Percentiles rank a stretch among this genome's conserved stretches.
phyloP scores from a whole-genome alignment of 441 rosid genomes.

The Aleurites moluccanus region DNA sequence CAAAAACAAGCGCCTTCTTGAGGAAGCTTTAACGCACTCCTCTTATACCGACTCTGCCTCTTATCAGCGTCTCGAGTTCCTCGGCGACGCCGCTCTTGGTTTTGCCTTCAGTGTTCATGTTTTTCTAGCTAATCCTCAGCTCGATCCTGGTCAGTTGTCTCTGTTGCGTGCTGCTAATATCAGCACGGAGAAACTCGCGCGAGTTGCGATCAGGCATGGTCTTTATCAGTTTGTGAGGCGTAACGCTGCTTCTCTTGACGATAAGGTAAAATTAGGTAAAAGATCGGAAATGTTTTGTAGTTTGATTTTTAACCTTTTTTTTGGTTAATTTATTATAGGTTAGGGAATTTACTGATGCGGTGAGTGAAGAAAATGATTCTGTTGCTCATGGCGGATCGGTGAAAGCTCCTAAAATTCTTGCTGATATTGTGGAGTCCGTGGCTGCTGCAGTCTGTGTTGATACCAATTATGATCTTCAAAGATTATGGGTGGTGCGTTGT shows the following conservation, averaged over 20 bases:
- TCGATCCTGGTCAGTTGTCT: constrained; percentile 56
- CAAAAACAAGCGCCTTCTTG: constrained; percentile 41
- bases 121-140: constrained; percentile 47
- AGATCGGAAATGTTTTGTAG: background rate
- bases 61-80: constrained; percentile 74
- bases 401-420: constrained; percentile 83
- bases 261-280: constrained; percentile 37
- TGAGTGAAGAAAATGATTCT: constrained; percentile 48
- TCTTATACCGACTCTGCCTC: constrained; percentile 41
- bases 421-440: constrained; percentile 80
- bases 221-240: constrained; percentile 47
- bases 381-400: constrained; percentile 58
- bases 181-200: constrained; percentile 83
- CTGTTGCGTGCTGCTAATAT: constrained; percentile 60
- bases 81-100: constrained; percentile 70
- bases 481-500: constrained; percentile 66
- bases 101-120: constrained; percentile 48
- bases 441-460: constrained; percentile 78
- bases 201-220: constrained; percentile 57
- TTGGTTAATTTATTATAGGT: constrained; percentile 38
- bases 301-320: background rate
- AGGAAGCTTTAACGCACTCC: constrained; percentile 69
- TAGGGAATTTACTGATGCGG: constrained; percentile 53
- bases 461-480: constrained; percentile 51
- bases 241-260: constrained; percentile 44